Evolutionary conservation across 192 early-diverging fungal species (phyloP).

Genomic region (Mortierella hygrophila): DNA sequence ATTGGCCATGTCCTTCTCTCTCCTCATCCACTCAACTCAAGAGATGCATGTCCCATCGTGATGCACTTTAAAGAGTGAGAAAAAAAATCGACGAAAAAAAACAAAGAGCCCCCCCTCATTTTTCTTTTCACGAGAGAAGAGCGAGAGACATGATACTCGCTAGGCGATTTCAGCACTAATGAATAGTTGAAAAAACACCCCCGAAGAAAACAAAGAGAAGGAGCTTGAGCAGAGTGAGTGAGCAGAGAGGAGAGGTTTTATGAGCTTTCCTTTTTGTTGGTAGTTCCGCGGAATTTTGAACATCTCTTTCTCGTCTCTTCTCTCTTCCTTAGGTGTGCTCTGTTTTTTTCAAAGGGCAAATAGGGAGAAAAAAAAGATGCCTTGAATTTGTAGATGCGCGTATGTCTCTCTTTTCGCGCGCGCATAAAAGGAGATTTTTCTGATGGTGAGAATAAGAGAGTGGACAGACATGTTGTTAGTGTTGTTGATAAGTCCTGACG

Average conservation of each 20-base stretch:
- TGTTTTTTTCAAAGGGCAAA: neutral
- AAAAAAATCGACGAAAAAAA: neutral
- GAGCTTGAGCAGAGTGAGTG: neutral
- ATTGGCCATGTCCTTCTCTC: neutral
- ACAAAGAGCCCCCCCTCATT: neutral
- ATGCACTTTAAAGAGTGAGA: neutral
- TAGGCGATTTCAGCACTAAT: neutral
- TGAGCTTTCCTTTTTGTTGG: neutral
- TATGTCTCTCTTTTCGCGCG: neutral
- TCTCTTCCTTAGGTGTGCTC: neutral
- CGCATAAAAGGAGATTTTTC: constrained; percentile 2
- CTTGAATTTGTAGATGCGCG: neutral
- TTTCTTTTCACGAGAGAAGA: neutral
- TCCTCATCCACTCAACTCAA: neutral
- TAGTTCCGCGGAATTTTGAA: constrained; percentile 8
- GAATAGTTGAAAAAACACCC: neutral
- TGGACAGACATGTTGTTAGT: neutral
- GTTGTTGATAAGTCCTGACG: neutral
- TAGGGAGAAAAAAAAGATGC: neutral
- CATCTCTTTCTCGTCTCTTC: neutral
- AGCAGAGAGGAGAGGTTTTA: neutral
- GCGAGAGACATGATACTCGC: neutral
- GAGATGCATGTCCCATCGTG: neutral
- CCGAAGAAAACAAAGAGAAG: too few species aligned
- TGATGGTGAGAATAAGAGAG: neutral